These are phyloP conservation scores for Coccomyxa sp. DNA, from an alignment of 139 green algal genomes.

Conservation along the genomic window DNA sequence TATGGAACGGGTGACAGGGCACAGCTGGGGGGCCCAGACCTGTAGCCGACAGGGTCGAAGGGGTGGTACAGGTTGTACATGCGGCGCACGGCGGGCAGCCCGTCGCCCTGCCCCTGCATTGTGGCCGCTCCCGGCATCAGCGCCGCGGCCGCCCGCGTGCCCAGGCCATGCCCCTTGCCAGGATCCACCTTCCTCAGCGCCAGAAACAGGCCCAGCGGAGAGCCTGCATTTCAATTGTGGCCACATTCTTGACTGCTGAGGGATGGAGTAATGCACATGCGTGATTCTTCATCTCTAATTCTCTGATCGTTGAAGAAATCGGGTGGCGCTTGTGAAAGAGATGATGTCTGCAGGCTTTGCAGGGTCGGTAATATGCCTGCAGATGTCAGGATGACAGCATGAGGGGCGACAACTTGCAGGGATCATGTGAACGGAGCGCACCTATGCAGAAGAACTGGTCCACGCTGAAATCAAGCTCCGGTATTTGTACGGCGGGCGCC, in stretches of 20 bases:
- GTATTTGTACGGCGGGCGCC: constrained; percentile 8
- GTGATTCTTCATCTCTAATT: too few relatives aligned
- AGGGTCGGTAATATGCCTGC: too few relatives aligned
- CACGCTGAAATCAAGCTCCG: constrained; percentile 37
- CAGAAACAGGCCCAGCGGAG: constrained; percentile 68
- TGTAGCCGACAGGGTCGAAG: constrained; percentile 65
- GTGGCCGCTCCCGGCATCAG: constrained; percentile 14
- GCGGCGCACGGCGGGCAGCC: constrained; percentile 46
- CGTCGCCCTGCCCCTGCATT: constrained; percentile 17
- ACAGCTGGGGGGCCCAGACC: neutral
- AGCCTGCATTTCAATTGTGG: constrained; percentile 30
- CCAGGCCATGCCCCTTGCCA: constrained; percentile 24
- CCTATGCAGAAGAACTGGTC: constrained; percentile 57
- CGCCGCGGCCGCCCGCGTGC: constrained; percentile 17
- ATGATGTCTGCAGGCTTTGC: too few relatives aligned
- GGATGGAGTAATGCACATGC: too few relatives aligned
- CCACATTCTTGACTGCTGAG: too few relatives aligned
- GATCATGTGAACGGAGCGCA: neutral
- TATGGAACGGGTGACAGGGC: too few relatives aligned
- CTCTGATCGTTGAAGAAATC: too few relatives aligned
- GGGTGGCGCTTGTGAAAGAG: too few relatives aligned
- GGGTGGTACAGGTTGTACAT: constrained; percentile 75
- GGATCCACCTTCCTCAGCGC: constrained; percentile 50
- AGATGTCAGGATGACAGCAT: too few relatives aligned
- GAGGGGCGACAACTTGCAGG: too few relatives aligned